phyloP scores from a whole-genome alignment of 495 filamentous ascomycete species.

The Chlorociboria aeruginascens region DNA sequence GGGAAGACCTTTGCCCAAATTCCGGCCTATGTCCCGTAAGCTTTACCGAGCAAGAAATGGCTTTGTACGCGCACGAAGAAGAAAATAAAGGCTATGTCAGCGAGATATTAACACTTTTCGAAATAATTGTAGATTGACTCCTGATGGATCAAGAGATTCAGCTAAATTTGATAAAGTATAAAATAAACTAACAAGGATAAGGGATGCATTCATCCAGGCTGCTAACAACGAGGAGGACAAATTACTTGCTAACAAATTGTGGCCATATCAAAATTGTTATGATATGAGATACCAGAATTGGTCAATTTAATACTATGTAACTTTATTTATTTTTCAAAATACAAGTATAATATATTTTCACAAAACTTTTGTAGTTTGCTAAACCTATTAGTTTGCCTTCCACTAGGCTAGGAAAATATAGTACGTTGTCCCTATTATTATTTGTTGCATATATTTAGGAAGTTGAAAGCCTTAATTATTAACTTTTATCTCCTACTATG shows the following conservation, averaged over 20 bases:
- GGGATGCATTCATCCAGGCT: conserved; percentile 19
- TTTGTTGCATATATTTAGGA: no score
- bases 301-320: no score
- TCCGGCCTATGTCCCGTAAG: conserved; percentile 23
- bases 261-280: conserved; percentile 29
- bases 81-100: conserved; percentile 7
- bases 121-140: conserved; percentile 8
- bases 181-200: conserved; percentile 13
- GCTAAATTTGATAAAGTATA: conserved; percentile 6
- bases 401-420: no score
- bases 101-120: conserved; percentile 9
- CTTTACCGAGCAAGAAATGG: conserved; percentile 22
- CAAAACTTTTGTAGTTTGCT: no score
- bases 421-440: no score
- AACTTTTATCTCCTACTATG: no score
- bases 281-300: no score
- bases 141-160: conserved; percentile 6
- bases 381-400: no score
- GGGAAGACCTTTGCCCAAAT: conserved; percentile 21
- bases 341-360: no score
- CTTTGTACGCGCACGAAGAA: conserved; percentile 21
- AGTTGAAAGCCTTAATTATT: no score
- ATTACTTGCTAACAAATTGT: conserved; percentile 21
- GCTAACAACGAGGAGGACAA: conserved; percentile 20
- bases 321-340: no score